Evolutionary conservation across 2,329 filamentous ascomycete species (phyloP).

Genomic region (Aspergillus sp.): DNA sequence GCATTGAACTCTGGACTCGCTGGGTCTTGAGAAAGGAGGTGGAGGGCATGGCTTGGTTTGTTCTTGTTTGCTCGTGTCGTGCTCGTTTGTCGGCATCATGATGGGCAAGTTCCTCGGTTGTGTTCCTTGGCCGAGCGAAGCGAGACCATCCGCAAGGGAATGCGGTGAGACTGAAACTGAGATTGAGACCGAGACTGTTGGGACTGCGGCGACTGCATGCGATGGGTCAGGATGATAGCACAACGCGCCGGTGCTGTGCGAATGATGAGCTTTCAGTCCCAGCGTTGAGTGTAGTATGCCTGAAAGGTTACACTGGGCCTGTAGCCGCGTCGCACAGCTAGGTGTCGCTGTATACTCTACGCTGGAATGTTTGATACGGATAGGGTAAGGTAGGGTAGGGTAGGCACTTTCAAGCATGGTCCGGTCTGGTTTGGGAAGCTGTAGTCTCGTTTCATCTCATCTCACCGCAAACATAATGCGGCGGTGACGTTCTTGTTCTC

Average conservation of each 20-base stretch:
- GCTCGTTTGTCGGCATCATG: too few relatives aligned
- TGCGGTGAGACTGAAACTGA: too few relatives aligned
- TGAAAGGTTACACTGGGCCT: background rate
- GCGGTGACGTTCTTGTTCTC: background rate
- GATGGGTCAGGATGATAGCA: background rate
- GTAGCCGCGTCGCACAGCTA: background rate
- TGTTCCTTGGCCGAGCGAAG: too few relatives aligned
- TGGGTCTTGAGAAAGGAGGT: too few relatives aligned
- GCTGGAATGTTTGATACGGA: background rate
- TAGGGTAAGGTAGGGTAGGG: background rate
- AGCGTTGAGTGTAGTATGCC: background rate
- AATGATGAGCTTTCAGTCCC: background rate
- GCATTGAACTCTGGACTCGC: too few relatives aligned
- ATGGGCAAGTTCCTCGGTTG: too few relatives aligned
- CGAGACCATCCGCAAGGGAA: too few relatives aligned
- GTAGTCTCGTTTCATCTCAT: background rate
- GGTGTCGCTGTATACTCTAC: slow-evolving; percentile 1
- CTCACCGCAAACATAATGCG: background rate
- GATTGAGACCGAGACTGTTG: too few relatives aligned
- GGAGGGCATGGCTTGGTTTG: too few relatives aligned
- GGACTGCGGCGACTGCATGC: too few relatives aligned
- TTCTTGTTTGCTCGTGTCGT: too few relatives aligned
- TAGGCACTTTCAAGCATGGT: background rate
- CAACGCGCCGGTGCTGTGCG: background rate
- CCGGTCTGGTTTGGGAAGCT: too few relatives aligned